Base-by-base conservation (phyloP, 306 rosid genomes). In the Gynostemma pentaphyllum region DNA sequence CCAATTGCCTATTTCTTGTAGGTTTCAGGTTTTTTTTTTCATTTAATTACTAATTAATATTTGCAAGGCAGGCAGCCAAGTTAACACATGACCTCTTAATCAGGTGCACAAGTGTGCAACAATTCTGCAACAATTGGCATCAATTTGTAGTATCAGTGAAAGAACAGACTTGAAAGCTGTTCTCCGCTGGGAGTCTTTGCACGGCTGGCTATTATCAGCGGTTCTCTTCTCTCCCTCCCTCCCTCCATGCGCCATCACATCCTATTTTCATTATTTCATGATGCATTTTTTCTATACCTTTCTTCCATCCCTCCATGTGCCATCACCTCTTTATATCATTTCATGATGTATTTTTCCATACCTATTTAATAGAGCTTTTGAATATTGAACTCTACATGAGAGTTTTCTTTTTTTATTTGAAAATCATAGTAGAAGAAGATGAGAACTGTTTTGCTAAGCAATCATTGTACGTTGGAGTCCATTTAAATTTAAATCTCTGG, bases 51-150 rank as follows among this genome's bases (percentile, higher is more conserved):
- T n/a, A n/a, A n/a, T n/a, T n/a, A 26, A 51, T 34, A 18, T 36
- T 57, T n/a, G 22, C 24, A 29, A 55, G 62, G 16, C 21, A 50
- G 64, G 49, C 26, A 45, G n/a, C 70, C 57, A 48, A 62, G 52
- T 40, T 70, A 46, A 65, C 59, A 13, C 62, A 61, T 62, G 34
- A 55, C 64, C 26, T 28, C 51, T 72, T 61, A 41, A 22, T 28
- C 80, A 91, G 97, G 97, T 91, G 77, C 97, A 91, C 81, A 91
- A 91, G 78, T 87, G 97, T 77, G 96, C 97, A 27, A 87, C 97
- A 68, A 79, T 91, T 75, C 78, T 91, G 78, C 97, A 91, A 77
- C 96, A 87, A 67, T 78, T 91, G 75, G 95, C 97, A 29, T 95
- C 95, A 67, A 66, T 85, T 30, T 88, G 98, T 83, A 88, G 80